These are phyloP conservation scores for Alternaria ventricosa DNA, from an alignment of 2,329 filamentous ascomycete genomes.

Conservation along the genomic window DNA sequence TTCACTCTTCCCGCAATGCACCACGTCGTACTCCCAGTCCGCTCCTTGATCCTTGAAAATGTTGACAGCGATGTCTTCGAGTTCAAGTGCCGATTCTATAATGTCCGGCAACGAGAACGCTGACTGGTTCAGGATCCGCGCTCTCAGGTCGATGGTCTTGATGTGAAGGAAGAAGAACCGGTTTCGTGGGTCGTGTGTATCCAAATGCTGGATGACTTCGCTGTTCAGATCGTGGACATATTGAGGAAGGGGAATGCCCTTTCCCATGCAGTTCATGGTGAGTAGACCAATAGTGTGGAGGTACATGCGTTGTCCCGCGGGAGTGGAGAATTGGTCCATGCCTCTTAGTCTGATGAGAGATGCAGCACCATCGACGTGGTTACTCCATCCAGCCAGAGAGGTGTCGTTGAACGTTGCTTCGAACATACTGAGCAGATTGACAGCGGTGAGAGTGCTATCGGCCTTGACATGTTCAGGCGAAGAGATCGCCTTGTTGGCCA, in stretches of 20 bases:
- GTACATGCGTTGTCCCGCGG: conserved; percentile 42
- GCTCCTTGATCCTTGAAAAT: conserved; percentile 26
- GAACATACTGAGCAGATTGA: conserved; percentile 36
- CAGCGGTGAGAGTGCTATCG: conserved; percentile 42
- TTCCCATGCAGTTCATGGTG: conserved; percentile 39
- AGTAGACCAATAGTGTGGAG: conserved; percentile 36
- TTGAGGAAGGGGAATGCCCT: conserved; percentile 27
- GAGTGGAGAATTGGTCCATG: conserved; percentile 32
- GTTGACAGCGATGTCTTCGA: conserved; percentile 25
- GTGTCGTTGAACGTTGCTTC: conserved; percentile 43
- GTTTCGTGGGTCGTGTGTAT: conserved; percentile 29
- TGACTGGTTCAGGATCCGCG: conserved; percentile 26
- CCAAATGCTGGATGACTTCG: conserved; percentile 28
- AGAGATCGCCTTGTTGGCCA: conserved; percentile 40
- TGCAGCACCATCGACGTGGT: conserved; percentile 46
- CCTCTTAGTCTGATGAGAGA: conserved; percentile 44
- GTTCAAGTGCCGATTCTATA: conserved; percentile 32
- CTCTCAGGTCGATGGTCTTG: conserved; percentile 34
- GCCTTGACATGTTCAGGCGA: conserved; percentile 34
- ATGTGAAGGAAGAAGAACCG: conserved; percentile 41
- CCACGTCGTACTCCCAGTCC: conserved; percentile 35
- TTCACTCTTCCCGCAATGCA: conserved; percentile 8
- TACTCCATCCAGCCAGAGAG: conserved; percentile 40
- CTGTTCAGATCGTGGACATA: conserved; percentile 35
- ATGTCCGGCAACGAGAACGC: conserved; percentile 27